Evolutionary conservation across 2,329 filamentous ascomycete genomes (phyloP), one percentile per base, ranked within the genome.

Genomic region (Sclerotinia borealis): DNA sequence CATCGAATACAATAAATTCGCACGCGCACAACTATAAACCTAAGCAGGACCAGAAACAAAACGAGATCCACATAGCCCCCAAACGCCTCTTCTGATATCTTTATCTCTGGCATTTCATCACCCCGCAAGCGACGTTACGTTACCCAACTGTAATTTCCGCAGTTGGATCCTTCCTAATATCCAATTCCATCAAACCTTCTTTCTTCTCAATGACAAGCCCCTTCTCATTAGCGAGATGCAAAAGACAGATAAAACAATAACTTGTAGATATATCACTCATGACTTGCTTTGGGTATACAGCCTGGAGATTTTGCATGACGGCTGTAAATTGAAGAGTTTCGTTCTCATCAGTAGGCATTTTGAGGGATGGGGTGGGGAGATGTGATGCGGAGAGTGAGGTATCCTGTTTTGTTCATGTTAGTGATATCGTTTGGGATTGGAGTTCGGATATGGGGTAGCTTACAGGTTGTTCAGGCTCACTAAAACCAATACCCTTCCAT

Each of bases 221-320:
- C 74, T 90, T 89, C 72, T 91, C 88, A 69, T 91, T 91, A n/a
- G 88, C 88, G 68, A 91, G 71, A 78, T 91, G 88, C 62, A 91
- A 76, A 39, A 91, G 75, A 71, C 87, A 90, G 67, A 99, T 99
- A 78, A 98, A 99, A 75, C 95, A 96, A 77, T 79, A 89, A 67
- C 85, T 96, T 0, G 95, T 99, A 41, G 92, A 96, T 72, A 99
- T 98, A 76, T 99, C 95, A 65, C 89, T 87, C 86, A 99, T 91
- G 65, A 87, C 85, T 69, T 90, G 83, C 75, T 91, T 90, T 13
- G 92, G 88, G 73, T 99, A 99, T 9, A 96, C 92, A 5, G 82
- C 78, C 74, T 96, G 90, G 52, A 99, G 79, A 66, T 88, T 88
- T 74, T 96, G 96, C 86, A 99, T 96, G 65, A 99, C 87, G 25